Evolutionary conservation across 108 stramenopile genomes (phyloP).

Genomic region (Cylindrotheca fusiformis): DNA sequence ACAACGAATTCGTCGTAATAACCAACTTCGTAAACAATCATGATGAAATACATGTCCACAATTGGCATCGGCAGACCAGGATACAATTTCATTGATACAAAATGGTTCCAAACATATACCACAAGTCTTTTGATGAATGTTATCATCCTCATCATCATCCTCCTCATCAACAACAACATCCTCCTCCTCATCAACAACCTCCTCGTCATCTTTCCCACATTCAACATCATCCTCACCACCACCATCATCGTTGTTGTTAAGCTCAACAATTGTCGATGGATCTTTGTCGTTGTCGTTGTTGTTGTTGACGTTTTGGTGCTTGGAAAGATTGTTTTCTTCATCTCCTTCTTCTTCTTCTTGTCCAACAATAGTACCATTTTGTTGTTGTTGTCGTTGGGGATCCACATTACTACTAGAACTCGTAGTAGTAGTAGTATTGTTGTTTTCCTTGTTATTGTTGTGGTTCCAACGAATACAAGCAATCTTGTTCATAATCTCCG

Average conservation of each 20-base stretch:
- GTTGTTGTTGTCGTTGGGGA: not conserved
- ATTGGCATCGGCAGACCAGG: constrained; percentile 35
- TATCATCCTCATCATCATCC: not conserved
- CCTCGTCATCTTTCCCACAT: not conserved
- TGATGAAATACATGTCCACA: constrained; percentile 66
- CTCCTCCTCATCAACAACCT: not conserved
- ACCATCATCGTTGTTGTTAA: not conserved
- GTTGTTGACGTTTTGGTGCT: not conserved
- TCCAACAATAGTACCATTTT: not conserved
- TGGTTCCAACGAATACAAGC: too few species aligned
- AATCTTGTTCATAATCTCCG: too few species aligned
- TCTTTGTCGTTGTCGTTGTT: not conserved
- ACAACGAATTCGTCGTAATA: constrained; percentile 38
- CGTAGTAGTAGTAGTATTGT: too few species aligned
- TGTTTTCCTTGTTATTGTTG: too few species aligned
- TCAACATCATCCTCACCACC: constrained; percentile 1
- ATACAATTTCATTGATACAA: constrained; percentile 34
- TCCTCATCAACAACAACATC: not conserved
- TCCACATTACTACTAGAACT: too few species aligned
- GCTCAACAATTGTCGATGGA: not conserved
- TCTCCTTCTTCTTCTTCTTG: not conserved
- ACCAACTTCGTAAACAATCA: constrained; percentile 54
- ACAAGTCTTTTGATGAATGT: constrained; percentile 23
- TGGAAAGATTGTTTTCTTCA: not conserved
- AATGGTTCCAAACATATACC: constrained; percentile 57